Percentiles rank a stretch among this genome's conserved stretches.
Conservation (phyloP, 208 protist species). For the Naegleria fowleri region DNA sequence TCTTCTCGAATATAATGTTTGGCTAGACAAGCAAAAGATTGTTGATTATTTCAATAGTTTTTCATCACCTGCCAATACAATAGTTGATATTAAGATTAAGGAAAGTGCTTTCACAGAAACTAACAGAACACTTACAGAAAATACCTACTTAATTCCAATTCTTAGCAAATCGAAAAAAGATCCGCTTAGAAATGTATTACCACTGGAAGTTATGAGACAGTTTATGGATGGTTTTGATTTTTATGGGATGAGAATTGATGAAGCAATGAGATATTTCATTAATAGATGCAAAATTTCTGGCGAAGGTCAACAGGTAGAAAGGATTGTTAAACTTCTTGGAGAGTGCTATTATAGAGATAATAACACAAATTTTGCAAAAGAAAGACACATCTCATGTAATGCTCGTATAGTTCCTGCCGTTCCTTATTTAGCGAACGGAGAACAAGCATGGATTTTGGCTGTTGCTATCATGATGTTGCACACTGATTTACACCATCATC, state of each 20-base stretch:
- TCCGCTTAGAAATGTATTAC: background rate
- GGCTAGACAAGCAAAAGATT: background rate
- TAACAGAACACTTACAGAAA: background rate
- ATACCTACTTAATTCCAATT: background rate
- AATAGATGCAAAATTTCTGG: conserved; percentile 35
- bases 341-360: conserved; percentile 13
- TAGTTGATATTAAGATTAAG: background rate
- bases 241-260: background rate
- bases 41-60: background rate
- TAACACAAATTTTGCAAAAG: background rate
- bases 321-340: conserved; percentile 40
- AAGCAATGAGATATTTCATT: background rate
- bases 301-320: conserved; percentile 42
- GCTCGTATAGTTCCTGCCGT: background rate
- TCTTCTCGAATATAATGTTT: background rate
- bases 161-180: background rate
- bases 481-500: conserved; percentile 37
- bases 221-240: conserved; percentile 15
- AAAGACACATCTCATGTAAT: background rate
- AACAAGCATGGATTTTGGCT: conserved; percentile 37
- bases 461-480: conserved; percentile 45
- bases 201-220: background rate
- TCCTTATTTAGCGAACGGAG: conserved; percentile 25
- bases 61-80: background rate
- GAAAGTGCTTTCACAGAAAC: background rate